phyloP scores from a whole-genome alignment of 2,329 filamentous ascomycete species.

The Dissoconium aciculare region DNA sequence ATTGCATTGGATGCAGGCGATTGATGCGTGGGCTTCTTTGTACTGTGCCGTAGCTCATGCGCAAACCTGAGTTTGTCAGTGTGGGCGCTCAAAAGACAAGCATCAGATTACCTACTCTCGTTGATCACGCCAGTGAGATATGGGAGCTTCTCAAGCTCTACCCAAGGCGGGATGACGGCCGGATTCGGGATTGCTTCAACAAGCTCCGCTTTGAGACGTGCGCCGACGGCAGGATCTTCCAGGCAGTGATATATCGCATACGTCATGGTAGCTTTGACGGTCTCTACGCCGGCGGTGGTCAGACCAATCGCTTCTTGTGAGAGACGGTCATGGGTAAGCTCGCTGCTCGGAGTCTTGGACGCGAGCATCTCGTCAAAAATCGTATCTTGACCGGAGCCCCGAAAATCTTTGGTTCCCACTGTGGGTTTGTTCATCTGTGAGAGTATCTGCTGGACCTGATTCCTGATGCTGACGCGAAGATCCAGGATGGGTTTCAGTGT shows the following conservation, averaged over 20 bases:
- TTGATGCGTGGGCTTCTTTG: conserved; percentile 1
- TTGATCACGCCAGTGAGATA: conserved; percentile 6
- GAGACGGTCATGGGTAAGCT: neutral
- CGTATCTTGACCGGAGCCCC: too few species aligned
- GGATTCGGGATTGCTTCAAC: conserved; percentile 9
- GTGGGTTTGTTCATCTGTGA: too few species aligned
- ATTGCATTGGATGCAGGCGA: too few species aligned
- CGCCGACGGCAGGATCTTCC: conserved; percentile 19
- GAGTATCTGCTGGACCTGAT: too few species aligned
- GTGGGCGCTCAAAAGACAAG: too few species aligned
- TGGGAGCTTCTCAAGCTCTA: conserved; percentile 6
- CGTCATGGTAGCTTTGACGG: conserved; percentile 29
- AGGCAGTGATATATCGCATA: conserved; percentile 30
- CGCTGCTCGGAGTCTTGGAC: too few species aligned
- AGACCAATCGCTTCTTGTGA: conserved; percentile 28
- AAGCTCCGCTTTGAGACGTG: conserved; percentile 28
- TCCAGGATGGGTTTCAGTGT: too few species aligned
- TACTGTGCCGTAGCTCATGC: conserved; percentile 10
- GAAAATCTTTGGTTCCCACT: too few species aligned
- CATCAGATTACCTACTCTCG: too few species aligned
- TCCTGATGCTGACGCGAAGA: too few species aligned
- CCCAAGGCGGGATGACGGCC: neutral
- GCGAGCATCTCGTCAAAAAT: too few species aligned
- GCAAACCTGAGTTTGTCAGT: too few species aligned
- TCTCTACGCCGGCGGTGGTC: conserved; percentile 34